These are phyloP conservation scores for Pythium grandisporangium DNA, from an alignment of 352 stramenopile species.

Conservation along the genomic window DNA sequence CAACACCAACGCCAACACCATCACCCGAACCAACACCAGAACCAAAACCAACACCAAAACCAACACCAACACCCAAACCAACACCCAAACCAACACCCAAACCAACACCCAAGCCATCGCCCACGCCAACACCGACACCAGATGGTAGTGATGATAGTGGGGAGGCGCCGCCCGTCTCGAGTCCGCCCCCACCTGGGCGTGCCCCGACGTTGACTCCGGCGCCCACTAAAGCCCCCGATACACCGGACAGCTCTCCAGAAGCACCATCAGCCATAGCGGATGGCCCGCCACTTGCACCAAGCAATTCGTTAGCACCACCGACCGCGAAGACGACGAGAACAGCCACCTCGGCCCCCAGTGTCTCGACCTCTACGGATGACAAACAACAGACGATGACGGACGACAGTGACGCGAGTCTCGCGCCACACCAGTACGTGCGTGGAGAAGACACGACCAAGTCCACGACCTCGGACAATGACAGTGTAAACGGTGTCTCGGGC, in stretches of 20 bases:
- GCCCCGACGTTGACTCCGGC: background rate
- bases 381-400: background rate
- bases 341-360: background rate
- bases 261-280: background rate
- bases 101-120: background rate
- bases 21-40: too few species aligned
- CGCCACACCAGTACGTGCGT: background rate
- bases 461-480: background rate
- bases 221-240: background rate
- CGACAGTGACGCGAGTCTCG: background rate
- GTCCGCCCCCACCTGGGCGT: background rate
- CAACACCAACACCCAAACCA: background rate
- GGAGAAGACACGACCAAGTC: background rate
- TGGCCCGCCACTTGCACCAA: background rate
- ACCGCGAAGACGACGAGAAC: background rate
- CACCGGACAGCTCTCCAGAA: background rate
- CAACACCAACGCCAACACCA: too few species aligned
- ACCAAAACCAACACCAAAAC: too few species aligned
- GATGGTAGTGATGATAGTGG: background rate
- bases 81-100: background rate
- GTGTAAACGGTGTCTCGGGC: background rate
- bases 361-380: background rate
- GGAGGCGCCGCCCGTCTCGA: background rate
- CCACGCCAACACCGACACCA: background rate
- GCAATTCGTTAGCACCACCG: too few species aligned